Evolutionary conservation across 2,329 filamentous ascomycete species (phyloP).

Genomic region (Clonostachys solani): DNA sequence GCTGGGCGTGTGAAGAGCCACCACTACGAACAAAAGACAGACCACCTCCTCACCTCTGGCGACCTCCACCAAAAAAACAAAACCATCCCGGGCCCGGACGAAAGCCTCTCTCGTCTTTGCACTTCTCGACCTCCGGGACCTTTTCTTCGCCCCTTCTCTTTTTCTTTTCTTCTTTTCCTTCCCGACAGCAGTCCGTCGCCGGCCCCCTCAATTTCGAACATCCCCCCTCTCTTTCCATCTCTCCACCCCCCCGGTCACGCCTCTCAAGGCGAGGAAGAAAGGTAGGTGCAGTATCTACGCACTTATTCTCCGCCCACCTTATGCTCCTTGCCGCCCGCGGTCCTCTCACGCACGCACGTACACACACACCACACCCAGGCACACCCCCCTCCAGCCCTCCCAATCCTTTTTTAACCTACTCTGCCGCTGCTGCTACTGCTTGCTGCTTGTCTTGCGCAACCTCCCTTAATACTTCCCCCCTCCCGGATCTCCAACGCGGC

Average conservation of each 20-base stretch:
- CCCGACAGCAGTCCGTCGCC: neutral
- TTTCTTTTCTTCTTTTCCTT: slow-evolving; percentile 8
- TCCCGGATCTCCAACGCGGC: slow-evolving; percentile 17
- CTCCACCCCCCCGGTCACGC: no score
- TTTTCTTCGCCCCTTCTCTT: neutral
- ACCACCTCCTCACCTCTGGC: neutral
- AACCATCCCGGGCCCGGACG: slow-evolving; percentile 18
- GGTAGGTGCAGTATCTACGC: no score
- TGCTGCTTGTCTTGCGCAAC: neutral
- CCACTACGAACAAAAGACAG: neutral
- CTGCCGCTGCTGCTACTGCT: slow-evolving; percentile 12
- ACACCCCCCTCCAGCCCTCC: neutral
- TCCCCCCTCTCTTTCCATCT: no score
- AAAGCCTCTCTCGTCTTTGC: slow-evolving; percentile 5
- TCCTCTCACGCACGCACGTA: slow-evolving; percentile 6
- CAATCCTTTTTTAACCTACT: slow-evolving; percentile 16
- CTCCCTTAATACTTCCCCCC: neutral
- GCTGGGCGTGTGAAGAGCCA: neutral
- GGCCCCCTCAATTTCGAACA: no score
- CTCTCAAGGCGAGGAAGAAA: no score
- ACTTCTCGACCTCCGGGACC: neutral
- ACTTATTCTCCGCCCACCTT: no score
- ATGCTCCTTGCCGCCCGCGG: slow-evolving; percentile 2
- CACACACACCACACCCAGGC: neutral
- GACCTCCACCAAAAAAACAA: slow-evolving; percentile 15